These are phyloP conservation scores for Ustilago crameri DNA, from an alignment of 1,284 basidiomycete species.

Conservation along the genomic window DNA sequence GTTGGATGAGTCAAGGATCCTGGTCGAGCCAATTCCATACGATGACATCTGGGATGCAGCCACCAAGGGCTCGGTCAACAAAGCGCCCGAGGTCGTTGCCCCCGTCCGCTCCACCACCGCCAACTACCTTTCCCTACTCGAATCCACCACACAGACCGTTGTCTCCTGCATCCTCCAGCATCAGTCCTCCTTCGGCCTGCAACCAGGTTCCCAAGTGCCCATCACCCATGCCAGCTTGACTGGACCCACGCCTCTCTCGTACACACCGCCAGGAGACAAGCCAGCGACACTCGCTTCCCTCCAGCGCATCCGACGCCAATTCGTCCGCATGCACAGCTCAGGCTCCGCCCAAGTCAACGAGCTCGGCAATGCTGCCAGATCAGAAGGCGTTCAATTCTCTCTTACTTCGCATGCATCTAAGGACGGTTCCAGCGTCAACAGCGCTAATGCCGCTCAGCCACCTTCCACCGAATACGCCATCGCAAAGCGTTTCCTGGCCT, in stretches of 20 bases:
- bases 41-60: constrained; percentile 84
- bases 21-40: constrained; percentile 73
- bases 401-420: constrained; percentile 17
- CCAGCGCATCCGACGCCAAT: constrained; percentile 59
- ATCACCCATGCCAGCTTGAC: constrained; percentile 21
- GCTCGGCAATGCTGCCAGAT: constrained; percentile 40
- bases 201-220: constrained; percentile 32
- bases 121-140: constrained; percentile 69
- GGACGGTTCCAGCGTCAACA: background rate
- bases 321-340: constrained; percentile 63
- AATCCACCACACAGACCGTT: constrained; percentile 58
- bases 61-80: constrained; percentile 81
- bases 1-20: constrained; percentile 74
- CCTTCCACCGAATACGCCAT: constrained; percentile 44
- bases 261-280: constrained; percentile 44
- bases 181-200: constrained; percentile 27
- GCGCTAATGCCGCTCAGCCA: constrained; percentile 2
- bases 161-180: constrained; percentile 54
- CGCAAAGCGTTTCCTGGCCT: constrained; percentile 55
- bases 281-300: constrained; percentile 41
- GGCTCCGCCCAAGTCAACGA: constrained; percentile 52
- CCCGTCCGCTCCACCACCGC: constrained; percentile 69
- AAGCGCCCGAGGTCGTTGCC: constrained; percentile 84
- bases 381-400: constrained; percentile 47
- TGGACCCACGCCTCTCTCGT: constrained; percentile 23